Evolutionary conservation across 768 basidiomycete genomes (phyloP), one percentile per base, ranked within the genome.

Genomic region (Gloeopeniophorella convolvens): DNA sequence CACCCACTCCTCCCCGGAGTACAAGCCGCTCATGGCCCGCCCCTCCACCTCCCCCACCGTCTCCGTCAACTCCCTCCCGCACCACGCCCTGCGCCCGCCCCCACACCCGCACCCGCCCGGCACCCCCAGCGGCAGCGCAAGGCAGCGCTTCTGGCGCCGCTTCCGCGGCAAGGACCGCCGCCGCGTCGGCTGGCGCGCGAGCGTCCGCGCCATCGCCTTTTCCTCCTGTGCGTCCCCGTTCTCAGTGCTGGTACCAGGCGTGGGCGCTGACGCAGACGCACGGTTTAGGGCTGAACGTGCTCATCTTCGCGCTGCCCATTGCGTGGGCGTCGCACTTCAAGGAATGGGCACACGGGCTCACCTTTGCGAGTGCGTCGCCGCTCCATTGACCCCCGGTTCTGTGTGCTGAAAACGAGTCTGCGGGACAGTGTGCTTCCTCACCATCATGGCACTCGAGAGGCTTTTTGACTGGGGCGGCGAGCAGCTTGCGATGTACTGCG

Each of bases 401-500:
- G 20, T 23, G 20, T 16, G 9, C 28, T 46, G 2, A 23, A 10
- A 21, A 16, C 3, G 16, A 6, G 24, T 13, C 45, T 46, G 16
- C 33, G 23, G 31, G 18, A 46, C 21, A 85, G 82, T 87, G 5
- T 79, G 73, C 50, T 83, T 85, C 62, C 66, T 84, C 41, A 69
- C 78, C 4, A 81, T 87, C 48, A 70, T 88, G 6, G 79, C 85
- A 7, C 70, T 86, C 5, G 82, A 84, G 52, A 70, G 73, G 42
- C 58, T 84, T 1, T 80, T 85, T 56, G 85, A 88, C 54, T 87
- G 72, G 66, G 79, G 79, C 33, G 75, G 72, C 9, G 83, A 60
- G 72, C 77, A 65, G 69, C 65, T 77, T 70, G 68, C 76, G 1
- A 69, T 73, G 42, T 85, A 83, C 56, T 70, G 70, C 13, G 77